Percentiles rank a stretch among this genome's conserved stretches.
Evolutionary conservation across 164 flowering plant genomes (phyloP).

Genomic region (Macadamia integrifolia): DNA sequence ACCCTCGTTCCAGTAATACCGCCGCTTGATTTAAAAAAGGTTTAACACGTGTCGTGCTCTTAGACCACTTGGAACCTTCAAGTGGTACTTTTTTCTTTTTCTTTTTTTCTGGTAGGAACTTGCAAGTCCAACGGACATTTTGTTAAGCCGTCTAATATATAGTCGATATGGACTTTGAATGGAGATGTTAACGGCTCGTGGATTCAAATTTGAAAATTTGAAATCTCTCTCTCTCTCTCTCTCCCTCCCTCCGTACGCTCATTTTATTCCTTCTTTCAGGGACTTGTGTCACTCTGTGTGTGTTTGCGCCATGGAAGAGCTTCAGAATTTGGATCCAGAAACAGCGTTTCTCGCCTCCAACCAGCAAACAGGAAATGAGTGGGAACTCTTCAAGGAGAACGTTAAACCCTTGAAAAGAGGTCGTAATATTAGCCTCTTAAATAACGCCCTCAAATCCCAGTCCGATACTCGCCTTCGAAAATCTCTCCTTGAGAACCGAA

Average conservation of each 20-base stretch:
- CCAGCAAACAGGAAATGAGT: constrained; percentile 57
- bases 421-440: constrained; percentile 59
- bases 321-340: constrained; percentile 52
- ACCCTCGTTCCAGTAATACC: too few species aligned
- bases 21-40: too few species aligned
- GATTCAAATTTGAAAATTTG: constrained; percentile 8
- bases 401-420: constrained; percentile 92
- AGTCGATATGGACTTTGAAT: too few species aligned
- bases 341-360: constrained; percentile 59
- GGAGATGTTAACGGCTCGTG: not conserved
- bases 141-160: too few species aligned
- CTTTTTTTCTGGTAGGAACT: too few species aligned
- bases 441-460: constrained; percentile 61
- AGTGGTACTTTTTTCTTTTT: too few species aligned
- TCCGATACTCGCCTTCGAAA: constrained; percentile 37
- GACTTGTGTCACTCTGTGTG: too few species aligned
- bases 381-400: constrained; percentile 93
- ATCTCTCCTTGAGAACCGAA: constrained; percentile 52
- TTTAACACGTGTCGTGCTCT: too few species aligned
- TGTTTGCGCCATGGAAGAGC: constrained; percentile 19
- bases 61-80: too few species aligned
- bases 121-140: too few species aligned
- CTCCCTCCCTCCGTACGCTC: not conserved
- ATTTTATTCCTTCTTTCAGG: not conserved
- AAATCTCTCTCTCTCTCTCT: constrained; percentile 8